phyloP scores from a whole-genome alignment of 352 stramenopile genomes.

The Blastocystis sp. region DNA sequence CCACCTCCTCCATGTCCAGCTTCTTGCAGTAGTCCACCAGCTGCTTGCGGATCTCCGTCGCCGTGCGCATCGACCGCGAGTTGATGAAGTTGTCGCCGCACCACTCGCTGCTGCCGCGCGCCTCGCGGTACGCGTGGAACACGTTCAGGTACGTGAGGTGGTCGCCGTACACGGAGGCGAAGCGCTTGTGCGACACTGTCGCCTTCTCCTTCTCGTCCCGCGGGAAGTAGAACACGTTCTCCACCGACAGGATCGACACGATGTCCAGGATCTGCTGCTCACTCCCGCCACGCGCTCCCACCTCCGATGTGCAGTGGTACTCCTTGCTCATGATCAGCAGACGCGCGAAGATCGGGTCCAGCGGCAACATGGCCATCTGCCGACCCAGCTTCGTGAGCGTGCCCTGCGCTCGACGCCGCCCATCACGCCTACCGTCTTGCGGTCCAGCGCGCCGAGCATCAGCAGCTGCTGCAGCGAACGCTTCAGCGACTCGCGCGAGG shows the following conservation, averaged over 20 bases:
- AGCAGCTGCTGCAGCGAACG: constrained; percentile 79
- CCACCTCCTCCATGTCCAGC: background rate
- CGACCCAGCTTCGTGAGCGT: constrained; percentile 76
- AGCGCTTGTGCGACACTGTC: constrained; percentile 64
- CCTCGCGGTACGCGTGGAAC: constrained; percentile 64
- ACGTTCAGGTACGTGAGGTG: constrained; percentile 71
- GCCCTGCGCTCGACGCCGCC: constrained; percentile 24
- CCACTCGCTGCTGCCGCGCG: constrained; percentile 59
- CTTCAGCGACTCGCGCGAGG: constrained; percentile 73
- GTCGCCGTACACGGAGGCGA: constrained; percentile 70
- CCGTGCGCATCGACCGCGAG: constrained; percentile 67
- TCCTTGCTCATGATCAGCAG: constrained; percentile 77
- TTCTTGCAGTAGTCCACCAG: constrained; percentile 68
- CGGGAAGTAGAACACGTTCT: constrained; percentile 77
- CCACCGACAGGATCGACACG: constrained; percentile 81
- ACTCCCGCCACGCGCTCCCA: background rate
- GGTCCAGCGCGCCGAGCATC: constrained; percentile 73
- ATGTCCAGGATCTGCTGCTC: constrained; percentile 76
- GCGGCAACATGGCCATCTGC: constrained; percentile 80
- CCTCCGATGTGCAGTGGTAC: constrained; percentile 73
- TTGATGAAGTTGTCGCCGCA: constrained; percentile 71
- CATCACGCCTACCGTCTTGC: constrained; percentile 23
- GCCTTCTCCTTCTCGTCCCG: constrained; percentile 57
- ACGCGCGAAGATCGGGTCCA: constrained; percentile 83
- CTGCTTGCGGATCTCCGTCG: constrained; percentile 69